A percentile compares a stretch with the other conserved stretches of the same genome.
Evolutionary conservation across 1,139 yeast genomes (phyloP).

Genomic region (Nakaseomyces delphensis): DNA sequence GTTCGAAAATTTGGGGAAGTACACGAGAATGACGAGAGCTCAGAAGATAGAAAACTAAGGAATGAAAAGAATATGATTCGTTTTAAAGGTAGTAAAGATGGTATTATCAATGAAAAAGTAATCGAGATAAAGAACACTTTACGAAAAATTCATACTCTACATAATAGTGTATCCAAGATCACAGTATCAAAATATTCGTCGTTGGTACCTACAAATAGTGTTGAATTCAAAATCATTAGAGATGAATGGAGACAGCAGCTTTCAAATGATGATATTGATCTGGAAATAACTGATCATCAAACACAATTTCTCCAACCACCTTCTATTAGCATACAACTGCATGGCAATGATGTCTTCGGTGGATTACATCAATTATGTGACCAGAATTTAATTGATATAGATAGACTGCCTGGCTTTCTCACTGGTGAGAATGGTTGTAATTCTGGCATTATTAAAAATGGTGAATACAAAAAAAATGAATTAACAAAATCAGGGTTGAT

Average conservation of each 20-base stretch:
- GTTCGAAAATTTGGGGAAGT: constrained; percentile 6
- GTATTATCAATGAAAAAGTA: constrained; percentile 33
- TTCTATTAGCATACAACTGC: constrained; percentile 36
- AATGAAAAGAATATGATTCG: constrained; percentile 41
- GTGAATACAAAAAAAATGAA: constrained; percentile 30
- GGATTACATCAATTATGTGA: constrained; percentile 71
- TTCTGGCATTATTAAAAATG: constrained; percentile 43
- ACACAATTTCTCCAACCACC: neutral
- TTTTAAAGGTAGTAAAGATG: constrained; percentile 47
- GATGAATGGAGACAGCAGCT: constrained; percentile 9
- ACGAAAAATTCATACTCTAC: constrained; percentile 12
- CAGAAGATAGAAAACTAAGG: constrained; percentile 16
- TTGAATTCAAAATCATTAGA: constrained; percentile 12
- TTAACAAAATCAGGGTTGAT: constrained; percentile 13
- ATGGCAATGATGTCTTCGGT: constrained; percentile 72
- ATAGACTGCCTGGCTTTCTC: constrained; percentile 60
- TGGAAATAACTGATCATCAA: constrained; percentile 9
- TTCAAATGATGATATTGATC: constrained; percentile 13
- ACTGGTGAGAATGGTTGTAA: constrained; percentile 63
- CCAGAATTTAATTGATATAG: constrained; percentile 43
- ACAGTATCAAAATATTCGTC: constrained; percentile 16
- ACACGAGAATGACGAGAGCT: constrained; percentile 13
- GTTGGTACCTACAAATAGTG: constrained; percentile 19
- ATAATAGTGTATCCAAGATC: neutral
- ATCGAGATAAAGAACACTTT: constrained; percentile 34